Percentiles rank a stretch among this genome's conserved stretches.
Conservation (phyloP, 257 asterid genomes). For the Solanum chiquidenum region DNA sequence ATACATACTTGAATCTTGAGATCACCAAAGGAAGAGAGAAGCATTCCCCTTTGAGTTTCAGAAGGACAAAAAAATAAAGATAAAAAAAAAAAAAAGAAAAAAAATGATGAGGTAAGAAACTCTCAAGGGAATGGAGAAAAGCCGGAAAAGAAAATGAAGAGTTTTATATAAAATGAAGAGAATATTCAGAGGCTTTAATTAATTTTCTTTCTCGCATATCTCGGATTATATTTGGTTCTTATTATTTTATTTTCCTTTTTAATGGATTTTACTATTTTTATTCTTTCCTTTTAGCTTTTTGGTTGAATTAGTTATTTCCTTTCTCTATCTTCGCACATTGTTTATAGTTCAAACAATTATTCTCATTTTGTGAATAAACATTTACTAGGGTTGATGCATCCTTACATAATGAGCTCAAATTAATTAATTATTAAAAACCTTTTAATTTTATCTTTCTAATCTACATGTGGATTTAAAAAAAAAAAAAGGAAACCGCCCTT, state of each 20-base stretch:
- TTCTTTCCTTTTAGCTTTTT: not conserved
- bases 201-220: not conserved
- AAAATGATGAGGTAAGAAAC: not conserved
- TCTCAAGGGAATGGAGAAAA: conserved; percentile 5
- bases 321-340: not conserved
- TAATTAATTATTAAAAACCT: not conserved
- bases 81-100: not conserved
- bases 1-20: not conserved
- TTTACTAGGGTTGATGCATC: not conserved
- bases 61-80: not conserved
- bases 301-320: not conserved
- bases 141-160: not conserved
- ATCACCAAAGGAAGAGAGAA: not conserved
- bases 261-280: not conserved
- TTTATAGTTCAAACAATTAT: not conserved
- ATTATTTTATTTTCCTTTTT: not conserved
- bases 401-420: not conserved
- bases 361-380: not conserved
- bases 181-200: not conserved
- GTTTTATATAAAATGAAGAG: not conserved
- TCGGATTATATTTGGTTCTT: not conserved
- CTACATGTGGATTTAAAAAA: not conserved
- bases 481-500: not conserved
- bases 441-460: not conserved
- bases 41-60: conserved; percentile 3